Evolutionary conservation across 139 green algal species (phyloP), one percentile per base, ranked within the genome.

Genomic region (Coelastrella sp.): DNA sequence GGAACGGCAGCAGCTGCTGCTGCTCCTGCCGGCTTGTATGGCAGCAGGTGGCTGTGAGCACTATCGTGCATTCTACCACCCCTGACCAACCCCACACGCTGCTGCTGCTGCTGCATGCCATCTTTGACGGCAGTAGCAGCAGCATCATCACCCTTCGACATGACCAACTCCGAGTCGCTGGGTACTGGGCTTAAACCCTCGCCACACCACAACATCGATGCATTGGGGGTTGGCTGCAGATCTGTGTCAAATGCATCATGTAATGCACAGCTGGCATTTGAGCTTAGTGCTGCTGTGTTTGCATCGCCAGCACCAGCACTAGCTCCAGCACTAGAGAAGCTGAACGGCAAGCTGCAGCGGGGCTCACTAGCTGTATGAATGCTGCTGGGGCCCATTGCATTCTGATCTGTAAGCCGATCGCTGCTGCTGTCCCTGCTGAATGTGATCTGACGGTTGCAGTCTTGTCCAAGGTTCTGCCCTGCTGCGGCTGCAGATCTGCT

Each of bases 51-150:
- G 20, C 79, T 85, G n/a, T 56, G 16, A n/a, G 57, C 79, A n/a
- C 58, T 73, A 20, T 85, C 79, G 54, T 85, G 79, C 57, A 85
- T 11, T 57, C n/a, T 16, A 19, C 6, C 17, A 17, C 7, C 57
- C 79, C 57, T 85, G 58, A 11, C 13, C 74, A 22, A 80, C 74
- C 80, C 80, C 73, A n/a, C 22, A 23, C 79, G 32, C 79, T 56
- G 80, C 80, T 75, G 80, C 80, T 75, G 80, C 59, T 75, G 80
- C 59, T 19, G 80, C 80, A 59, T 54, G 11, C 10, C 80, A n/a
- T n/a, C 7, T 14, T 19, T 19, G 14, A 1, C 80, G 20, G 57
- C 80, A 23, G 11, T 4, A 60, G 80, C 59, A 4, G 80, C 19
- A n/a, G 59, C 20, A 57, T 66, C 80, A 19, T 73, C 58, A 10